Conservation (phyloP, 164 flowering plant genomes). For the Liquidambar formosana region DNA sequence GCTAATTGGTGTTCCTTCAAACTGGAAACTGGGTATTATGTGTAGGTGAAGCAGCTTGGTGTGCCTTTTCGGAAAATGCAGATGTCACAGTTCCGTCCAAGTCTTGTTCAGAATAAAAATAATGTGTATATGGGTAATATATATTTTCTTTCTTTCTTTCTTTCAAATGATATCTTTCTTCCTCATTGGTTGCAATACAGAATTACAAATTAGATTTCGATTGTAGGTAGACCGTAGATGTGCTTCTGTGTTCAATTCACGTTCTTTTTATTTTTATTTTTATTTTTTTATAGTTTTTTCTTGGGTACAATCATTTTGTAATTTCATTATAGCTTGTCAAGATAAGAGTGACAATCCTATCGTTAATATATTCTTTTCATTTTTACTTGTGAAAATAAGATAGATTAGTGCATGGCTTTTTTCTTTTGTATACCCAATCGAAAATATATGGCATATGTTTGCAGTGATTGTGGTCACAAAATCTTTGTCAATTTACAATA, state of each 20-base stretch:
- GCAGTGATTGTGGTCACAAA: no score
- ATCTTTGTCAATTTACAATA: no score
- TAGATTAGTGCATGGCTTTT: neutral
- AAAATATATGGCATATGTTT: no score
- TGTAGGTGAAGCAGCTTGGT: slow-evolving; percentile 25
- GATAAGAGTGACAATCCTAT: slow-evolving; percentile 14
- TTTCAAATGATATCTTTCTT: slow-evolving; percentile 6
- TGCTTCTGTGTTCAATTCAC: slow-evolving; percentile 7
- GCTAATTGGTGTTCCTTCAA: slow-evolving; percentile 18
- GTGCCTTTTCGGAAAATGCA: slow-evolving; percentile 10
- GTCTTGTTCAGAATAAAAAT: slow-evolving; percentile 20
- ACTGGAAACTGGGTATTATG: slow-evolving; percentile 14
- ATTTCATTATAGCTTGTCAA: slow-evolving; percentile 10
- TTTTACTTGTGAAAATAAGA: neutral
- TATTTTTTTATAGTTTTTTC: no score
- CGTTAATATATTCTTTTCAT: slow-evolving; percentile 18
- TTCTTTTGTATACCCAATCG: neutral
- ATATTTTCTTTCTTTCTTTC: slow-evolving; percentile 3
- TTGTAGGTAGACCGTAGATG: neutral
- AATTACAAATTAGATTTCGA: neutral
- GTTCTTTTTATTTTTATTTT: neutral
- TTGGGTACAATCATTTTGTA: neutral
- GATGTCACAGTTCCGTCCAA: slow-evolving; percentile 3
- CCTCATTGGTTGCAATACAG: slow-evolving; percentile 7
- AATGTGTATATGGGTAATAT: slow-evolving; percentile 32